Evolutionary conservation across 352 stramenopile genomes (phyloP).

Genomic region (Globisporangium cystogenes): DNA sequence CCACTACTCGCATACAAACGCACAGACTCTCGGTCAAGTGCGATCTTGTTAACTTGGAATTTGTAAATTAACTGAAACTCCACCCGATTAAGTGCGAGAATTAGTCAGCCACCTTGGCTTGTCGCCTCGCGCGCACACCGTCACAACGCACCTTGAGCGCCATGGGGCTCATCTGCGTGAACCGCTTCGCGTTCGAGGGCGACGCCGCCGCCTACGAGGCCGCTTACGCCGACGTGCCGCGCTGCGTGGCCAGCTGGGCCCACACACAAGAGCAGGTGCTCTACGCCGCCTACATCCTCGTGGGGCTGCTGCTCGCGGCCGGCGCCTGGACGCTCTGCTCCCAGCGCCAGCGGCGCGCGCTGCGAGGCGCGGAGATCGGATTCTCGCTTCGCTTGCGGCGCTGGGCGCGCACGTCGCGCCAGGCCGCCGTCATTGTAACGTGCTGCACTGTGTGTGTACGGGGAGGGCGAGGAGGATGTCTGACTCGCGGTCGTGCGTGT

Average conservation of each 20-base stretch:
- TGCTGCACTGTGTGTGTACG: not conserved
- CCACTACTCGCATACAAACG: not conserved
- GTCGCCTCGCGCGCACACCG: too few relatives aligned
- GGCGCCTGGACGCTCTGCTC: slow-evolving; percentile 50
- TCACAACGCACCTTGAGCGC: too few relatives aligned
- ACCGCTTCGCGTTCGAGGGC: slow-evolving; percentile 36
- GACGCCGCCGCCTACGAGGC: slow-evolving; percentile 9
- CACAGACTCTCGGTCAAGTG: not conserved
- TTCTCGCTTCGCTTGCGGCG: slow-evolving; percentile 73
- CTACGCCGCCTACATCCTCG: slow-evolving; percentile 42
- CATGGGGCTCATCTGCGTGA: slow-evolving; percentile 70
- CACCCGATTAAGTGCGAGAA: not conserved
- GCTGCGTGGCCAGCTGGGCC: slow-evolving; percentile 66
- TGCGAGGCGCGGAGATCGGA: slow-evolving; percentile 60
- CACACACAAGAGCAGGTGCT: slow-evolving; percentile 74
- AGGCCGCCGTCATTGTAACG: slow-evolving; percentile 64
- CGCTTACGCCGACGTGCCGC: slow-evolving; percentile 21
- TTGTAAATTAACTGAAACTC: too few relatives aligned
- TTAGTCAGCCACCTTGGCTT: not conserved
- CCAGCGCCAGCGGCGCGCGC: slow-evolving; percentile 38
- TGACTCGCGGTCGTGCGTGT: not conserved
- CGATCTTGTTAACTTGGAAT: not conserved
- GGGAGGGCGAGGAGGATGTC: too few relatives aligned
- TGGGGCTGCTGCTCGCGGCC: slow-evolving; percentile 38
- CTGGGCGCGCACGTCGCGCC: slow-evolving; percentile 72